Evolutionary conservation across 1,284 basidiomycete genomes (phyloP).

Genomic region (Caloboletus firmus): DNA sequence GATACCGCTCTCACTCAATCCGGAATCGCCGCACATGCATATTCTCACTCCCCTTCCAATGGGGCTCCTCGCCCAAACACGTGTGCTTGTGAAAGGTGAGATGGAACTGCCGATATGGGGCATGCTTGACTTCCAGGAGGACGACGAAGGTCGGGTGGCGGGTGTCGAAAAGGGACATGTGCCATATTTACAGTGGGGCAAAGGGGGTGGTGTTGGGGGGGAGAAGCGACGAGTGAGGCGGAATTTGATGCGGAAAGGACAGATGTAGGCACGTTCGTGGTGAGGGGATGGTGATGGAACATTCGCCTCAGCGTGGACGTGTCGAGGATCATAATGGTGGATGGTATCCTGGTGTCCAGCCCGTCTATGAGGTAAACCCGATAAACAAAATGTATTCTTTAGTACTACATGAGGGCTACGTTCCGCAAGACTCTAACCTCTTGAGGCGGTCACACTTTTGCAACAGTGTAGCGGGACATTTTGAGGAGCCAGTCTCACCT

Average conservation of each 20-base stretch:
- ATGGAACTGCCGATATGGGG: conserved; percentile 87
- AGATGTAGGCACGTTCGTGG: conserved; percentile 47
- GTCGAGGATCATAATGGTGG: background rate
- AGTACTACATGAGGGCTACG: no score
- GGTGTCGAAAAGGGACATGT: no score
- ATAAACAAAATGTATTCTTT: no score
- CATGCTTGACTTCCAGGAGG: conserved; percentile 71
- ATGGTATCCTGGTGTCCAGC: no score
- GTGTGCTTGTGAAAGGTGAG: conserved; percentile 78
- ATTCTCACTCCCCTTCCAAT: conserved; percentile 75
- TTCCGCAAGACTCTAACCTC: no score
- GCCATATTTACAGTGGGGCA: conserved; percentile 83
- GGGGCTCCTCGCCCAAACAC: conserved; percentile 39
- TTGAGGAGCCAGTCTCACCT: no score
- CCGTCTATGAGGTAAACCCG: no score
- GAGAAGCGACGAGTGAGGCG: no score
- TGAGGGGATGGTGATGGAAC: no score
- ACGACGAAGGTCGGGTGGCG: no score
- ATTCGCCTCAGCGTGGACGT: background rate
- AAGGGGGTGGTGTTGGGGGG: conserved; percentile 62
- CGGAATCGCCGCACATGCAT: conserved; percentile 57
- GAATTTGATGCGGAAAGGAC: conserved; percentile 85
- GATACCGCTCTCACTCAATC: conserved; percentile 10
- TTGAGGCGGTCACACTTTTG: no score
- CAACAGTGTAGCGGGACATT: no score